A percentile compares a stretch with the other conserved stretches of the same genome.
Conservation (phyloP, 257 asterid species). For the Gynochthodes officinalis region DNA sequence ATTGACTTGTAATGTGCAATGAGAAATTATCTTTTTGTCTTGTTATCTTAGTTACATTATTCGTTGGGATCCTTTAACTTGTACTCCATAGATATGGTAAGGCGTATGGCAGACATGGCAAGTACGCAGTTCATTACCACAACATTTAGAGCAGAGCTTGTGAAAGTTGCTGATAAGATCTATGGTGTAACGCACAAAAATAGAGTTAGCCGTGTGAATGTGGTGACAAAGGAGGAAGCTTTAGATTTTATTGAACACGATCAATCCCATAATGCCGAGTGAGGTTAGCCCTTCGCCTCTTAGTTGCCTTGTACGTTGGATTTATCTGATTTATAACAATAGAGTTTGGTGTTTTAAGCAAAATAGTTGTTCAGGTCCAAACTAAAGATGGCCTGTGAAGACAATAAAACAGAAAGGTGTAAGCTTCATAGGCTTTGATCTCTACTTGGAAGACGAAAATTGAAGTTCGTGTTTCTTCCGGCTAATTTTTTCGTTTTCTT, state of each 20-base stretch:
- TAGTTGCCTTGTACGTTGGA: neutral
- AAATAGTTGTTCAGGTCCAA: neutral
- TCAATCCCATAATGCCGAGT: conserved; percentile 67
- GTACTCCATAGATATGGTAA: conserved; percentile 72
- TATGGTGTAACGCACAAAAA: conserved; percentile 89
- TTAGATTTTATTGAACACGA: conserved; percentile 80
- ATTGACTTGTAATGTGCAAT: neutral
- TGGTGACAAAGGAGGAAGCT: conserved; percentile 73
- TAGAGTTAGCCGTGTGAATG: conserved; percentile 83
- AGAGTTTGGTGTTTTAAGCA: neutral
- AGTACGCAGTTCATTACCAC: conserved; percentile 92
- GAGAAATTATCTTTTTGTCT: neutral
- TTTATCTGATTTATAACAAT: neutral
- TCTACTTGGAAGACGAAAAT: neutral
- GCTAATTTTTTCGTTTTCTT: neutral
- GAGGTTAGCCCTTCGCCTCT: conserved; percentile 36
- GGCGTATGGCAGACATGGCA: conserved; percentile 83
- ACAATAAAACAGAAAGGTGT: too few relatives aligned
- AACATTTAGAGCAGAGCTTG: conserved; percentile 87
- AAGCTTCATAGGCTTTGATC: neutral
- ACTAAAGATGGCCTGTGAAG: neutral
- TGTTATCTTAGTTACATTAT: conserved; percentile 5
- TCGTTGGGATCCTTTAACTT: conserved; percentile 40
- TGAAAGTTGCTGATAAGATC: conserved; percentile 93
- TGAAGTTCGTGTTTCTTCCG: too few relatives aligned